Conservation (phyloP, 2,329 filamentous ascomycete species). For the Alternaria postmessia region DNA sequence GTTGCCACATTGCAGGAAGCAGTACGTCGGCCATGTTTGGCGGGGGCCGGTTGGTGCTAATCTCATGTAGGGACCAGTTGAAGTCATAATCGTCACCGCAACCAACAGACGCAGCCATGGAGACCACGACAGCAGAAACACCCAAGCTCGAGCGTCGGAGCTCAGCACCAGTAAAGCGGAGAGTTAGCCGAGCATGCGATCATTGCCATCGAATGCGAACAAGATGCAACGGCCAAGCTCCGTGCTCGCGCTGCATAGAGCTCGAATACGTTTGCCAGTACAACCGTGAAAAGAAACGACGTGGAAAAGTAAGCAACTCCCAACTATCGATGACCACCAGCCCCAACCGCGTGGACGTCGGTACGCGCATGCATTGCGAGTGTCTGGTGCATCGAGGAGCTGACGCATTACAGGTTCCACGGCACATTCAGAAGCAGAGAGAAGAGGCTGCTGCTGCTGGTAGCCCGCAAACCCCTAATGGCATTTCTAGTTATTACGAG, state of each 20-base stretch:
- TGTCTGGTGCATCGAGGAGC: conserved; percentile 1
- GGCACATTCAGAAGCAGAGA: conserved; percentile 50
- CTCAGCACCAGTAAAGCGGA: conserved; percentile 75
- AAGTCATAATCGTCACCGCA: conserved; percentile 10
- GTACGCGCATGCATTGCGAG: neutral
- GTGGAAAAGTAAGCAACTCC: conserved; percentile 78
- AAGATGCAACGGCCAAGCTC: conserved; percentile 90
- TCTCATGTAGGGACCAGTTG: conserved; percentile 15
- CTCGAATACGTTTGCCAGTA: conserved; percentile 91
- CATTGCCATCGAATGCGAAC: conserved; percentile 95
- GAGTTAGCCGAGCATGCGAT: conserved; percentile 93
- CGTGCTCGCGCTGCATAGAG: conserved; percentile 84
- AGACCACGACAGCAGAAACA: conserved; percentile 34
- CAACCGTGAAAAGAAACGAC: conserved; percentile 89
- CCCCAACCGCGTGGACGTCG: neutral
- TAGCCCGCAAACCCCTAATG: conserved; percentile 40
- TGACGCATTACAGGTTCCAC: conserved; percentile 41
- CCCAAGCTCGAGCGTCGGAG: conserved; percentile 44
- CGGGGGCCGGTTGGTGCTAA: conserved; percentile 10
- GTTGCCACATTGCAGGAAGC: conserved; percentile 8
- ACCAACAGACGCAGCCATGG: conserved; percentile 33
- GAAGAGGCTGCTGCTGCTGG: conserved; percentile 42
- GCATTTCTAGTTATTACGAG: conserved; percentile 39
- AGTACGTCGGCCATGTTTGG: conserved; percentile 14
- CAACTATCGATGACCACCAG: neutral